Percentiles rank a stretch among this genome's conserved stretches.
Evolutionary conservation across 1,284 basidiomycete species (phyloP).

Genomic region (Fomitopsis pinicola): DNA sequence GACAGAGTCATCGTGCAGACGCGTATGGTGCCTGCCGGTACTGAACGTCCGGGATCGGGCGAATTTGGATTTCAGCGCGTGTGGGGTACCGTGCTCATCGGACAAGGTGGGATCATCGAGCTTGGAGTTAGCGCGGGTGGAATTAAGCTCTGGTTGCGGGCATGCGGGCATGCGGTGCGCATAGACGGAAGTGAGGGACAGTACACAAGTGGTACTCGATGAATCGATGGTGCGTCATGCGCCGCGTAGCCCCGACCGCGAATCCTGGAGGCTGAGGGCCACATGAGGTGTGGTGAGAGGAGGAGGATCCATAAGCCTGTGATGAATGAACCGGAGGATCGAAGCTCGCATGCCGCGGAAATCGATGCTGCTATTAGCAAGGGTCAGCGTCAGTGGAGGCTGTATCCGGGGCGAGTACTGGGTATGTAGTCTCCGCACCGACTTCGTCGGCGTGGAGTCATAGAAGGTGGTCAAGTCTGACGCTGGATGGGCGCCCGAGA

Average conservation of each 20-base stretch:
- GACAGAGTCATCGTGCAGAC: not conserved
- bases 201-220: not conserved
- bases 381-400: not conserved
- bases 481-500: not conserved
- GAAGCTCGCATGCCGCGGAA: slow-evolving; percentile 1
- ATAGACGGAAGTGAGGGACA: not conserved
- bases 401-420: not conserved
- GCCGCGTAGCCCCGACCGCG: not conserved
- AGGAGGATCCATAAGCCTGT: not conserved
- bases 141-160: not conserved
- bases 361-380: not conserved
- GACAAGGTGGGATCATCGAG: not conserved
- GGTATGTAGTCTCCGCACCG: not conserved
- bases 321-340: not conserved
- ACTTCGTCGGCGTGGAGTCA: not conserved
- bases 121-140: not conserved
- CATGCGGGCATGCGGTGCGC: not conserved
- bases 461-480: not conserved
- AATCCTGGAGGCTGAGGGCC: not conserved
- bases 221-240: not conserved
- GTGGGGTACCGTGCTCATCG: not conserved
- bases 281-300: not conserved
- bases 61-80: not conserved
- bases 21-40: not conserved
- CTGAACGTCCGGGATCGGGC: not conserved